These are phyloP conservation scores for Colletotrichum navitas DNA, from an alignment of 2,329 filamentous ascomycete genomes.

Conservation along the genomic window DNA sequence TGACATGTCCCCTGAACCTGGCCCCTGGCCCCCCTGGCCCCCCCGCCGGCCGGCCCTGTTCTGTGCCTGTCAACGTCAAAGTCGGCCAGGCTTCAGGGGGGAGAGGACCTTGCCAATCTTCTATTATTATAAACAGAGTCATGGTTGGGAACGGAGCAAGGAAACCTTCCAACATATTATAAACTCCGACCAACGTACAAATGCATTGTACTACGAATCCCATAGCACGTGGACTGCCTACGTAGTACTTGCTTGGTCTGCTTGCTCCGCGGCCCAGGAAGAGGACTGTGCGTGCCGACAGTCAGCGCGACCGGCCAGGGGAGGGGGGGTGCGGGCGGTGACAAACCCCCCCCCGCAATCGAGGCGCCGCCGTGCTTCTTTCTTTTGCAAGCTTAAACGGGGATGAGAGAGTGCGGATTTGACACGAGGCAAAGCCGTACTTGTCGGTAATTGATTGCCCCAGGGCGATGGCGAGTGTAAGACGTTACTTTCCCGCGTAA, in stretches of 20 bases:
- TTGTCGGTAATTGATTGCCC: neutral
- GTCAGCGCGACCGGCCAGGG: constrained; percentile 19
- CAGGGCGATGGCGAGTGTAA: neutral
- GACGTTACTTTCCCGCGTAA: neutral
- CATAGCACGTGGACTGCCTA: no score
- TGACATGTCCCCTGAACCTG: constrained; percentile 5
- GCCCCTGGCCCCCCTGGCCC: no score
- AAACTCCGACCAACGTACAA: no score
- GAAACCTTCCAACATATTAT: neutral
- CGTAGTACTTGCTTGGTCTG: no score
- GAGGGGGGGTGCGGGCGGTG: neutral
- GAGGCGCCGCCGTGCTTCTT: constrained; percentile 22
- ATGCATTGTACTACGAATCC: no score
- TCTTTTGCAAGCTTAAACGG: constrained; percentile 5
- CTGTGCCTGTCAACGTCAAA: constrained; percentile 12
- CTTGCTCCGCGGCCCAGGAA: neutral
- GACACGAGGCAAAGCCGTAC: neutral
- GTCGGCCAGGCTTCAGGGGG: constrained; percentile 8
- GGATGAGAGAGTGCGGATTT: neutral
- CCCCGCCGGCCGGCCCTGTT: neutral
- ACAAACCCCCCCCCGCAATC: constrained; percentile 28
- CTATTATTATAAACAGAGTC: constrained; percentile 30
- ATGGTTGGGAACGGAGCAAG: neutral
- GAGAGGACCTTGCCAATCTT: constrained; percentile 29
- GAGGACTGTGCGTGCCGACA: constrained; percentile 29